Base-by-base conservation (phyloP, 352 stramenopile genomes). In the Phytopythium chamaehyphon region DNA sequence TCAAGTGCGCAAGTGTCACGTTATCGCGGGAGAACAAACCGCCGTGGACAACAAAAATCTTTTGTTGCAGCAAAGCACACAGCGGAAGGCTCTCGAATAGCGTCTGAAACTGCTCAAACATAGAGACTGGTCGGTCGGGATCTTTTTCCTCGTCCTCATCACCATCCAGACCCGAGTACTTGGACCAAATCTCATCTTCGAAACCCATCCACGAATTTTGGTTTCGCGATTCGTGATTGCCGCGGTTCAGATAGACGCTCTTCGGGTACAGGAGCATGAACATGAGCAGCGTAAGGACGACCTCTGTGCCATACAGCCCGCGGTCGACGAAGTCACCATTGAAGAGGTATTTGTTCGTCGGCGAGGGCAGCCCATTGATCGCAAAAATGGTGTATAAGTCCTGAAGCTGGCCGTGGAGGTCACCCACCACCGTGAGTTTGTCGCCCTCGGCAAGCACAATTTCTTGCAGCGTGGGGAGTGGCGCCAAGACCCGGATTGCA, bases 241-340 rank as follows among this genome's bases (percentile, higher is more conserved):
- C 95, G 24, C 95, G 79, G 69, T 98, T 98, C 6, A 98, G 45
- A 43, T 77, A 92, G 5, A 98, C 86, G 49, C 67, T 76, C 6
- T 88, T 69, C 1, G 92, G 91, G 56, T 94, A 93, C 40, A 94
- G 39, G 11, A 91, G 50, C 55, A 76, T 85, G 66, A 95, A 94
- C 26, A 73, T 58, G 23, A 89, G 47, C 23, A 92, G 60, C 15
- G 75, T 90, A 66, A 44, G 11, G n/a, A 18, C 38, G 3, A 44
- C 16, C 3, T 23, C 6, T 3, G 18, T 24, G 21, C 21, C 40
- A 53, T 96, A 88, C 36, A 76, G 61, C 0, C 95, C 95, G 19
- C 95, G 80, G 59, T 98, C 95, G 35, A 98, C 95, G 65, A 98
- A 98, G 59, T 98, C 95, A 0, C 95, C 95, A 64, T 98, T 98